Evolutionary conservation across 2,329 filamentous ascomycete genomes (phyloP), one percentile per base, ranked within the genome.

Genomic region (Camptophora hylomeconis): DNA sequence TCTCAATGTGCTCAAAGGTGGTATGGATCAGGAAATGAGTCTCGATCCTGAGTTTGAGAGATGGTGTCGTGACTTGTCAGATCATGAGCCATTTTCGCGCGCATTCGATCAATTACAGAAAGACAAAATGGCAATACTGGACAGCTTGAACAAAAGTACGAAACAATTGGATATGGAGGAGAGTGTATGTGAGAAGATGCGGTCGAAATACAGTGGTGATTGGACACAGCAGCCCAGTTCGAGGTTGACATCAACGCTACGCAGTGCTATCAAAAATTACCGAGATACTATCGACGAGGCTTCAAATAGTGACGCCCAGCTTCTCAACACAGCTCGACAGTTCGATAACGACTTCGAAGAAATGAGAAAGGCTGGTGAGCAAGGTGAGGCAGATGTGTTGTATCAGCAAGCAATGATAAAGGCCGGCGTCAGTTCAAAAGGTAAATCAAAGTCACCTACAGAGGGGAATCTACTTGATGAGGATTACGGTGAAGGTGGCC

Each of bases 151-250:
- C 32, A 72, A 71, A 33, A 82, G 82, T 45, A 75, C 76, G 31
- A 92, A 92, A 51, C 80, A 92, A 46, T 60, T 98, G 22, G 89
- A 98, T 43, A 84, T 89, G 74, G 89, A 98, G 53, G 92, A 95
- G 57, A 92, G 82, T 32, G 82, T 95, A 0, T 98, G 89, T 52
- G 89, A 98, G 54, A 98, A 95, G 63, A 98, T 98, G 89, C 73
- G 89, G 25, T 92, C 84, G 8, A 98, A 98, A 52, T 95, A 95
- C 51, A 86, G 87, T 31, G 69, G 67, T 16, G 87, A 95, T 31
- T 98, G 89, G 89, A 93, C 83, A 11, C 89, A 98, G 47, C 89
- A 98, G 48, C 89, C 89, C 7, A 95, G 87, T 50, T 82, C 81
- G 17, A 69, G 82, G 32, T 67, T 98, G 21, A 98, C 87, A 1